phyloP scores from a whole-genome alignment of 176 grass and related monocot genomes.

The Tillandsia fasciculata region DNA sequence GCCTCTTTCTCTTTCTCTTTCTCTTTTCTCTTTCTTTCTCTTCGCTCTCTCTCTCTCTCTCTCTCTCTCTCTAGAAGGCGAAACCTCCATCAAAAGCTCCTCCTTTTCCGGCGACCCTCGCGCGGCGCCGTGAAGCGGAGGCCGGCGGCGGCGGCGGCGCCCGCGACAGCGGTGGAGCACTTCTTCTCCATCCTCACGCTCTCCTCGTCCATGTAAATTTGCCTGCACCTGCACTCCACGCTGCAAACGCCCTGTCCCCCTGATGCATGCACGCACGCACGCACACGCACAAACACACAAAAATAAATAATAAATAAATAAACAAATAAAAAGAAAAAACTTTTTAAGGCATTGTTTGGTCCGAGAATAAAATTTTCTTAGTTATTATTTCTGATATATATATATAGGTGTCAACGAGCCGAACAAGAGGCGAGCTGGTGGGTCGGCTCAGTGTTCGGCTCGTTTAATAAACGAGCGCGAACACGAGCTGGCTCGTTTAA shows the following conservation, averaged over 20 bases:
- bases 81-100: slow-evolving; percentile 1
- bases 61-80: not conserved
- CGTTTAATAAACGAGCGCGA: no score
- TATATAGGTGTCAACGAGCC: no score
- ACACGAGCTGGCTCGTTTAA: no score
- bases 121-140: not conserved
- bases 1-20: not conserved
- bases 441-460: no score
- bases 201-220: slow-evolving; percentile 32
- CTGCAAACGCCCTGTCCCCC: slow-evolving; percentile 20
- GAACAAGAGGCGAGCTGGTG: no score
- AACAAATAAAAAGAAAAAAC: not conserved
- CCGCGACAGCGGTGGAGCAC: not conserved
- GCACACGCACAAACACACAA: no score
- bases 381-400: no score
- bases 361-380: not conserved
- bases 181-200: slow-evolving; percentile 12
- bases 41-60: no score
- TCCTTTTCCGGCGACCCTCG: not conserved
- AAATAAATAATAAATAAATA: not conserved
- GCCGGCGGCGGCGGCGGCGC: not conserved
- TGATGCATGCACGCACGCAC: no score
- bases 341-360: not conserved
- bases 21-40: not conserved
- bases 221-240: slow-evolving; percentile 10